Evolutionary conservation across 352 stramenopile genomes (phyloP).

Genomic region (Phytophthora foliorum): DNA sequence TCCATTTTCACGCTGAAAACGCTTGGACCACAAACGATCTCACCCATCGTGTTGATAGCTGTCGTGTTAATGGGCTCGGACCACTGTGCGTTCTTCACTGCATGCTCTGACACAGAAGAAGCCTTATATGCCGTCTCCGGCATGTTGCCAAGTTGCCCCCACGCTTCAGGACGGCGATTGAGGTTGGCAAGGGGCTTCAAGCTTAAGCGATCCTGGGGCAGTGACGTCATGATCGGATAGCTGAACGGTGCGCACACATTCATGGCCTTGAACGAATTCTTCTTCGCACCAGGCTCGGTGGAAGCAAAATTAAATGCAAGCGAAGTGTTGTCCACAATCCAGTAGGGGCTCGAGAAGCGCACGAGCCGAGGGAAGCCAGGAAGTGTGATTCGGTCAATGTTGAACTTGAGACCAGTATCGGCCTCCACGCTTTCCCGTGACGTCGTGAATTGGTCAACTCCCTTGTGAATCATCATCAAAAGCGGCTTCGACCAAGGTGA

Average conservation of each 20-base stretch:
- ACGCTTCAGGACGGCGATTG: slow-evolving; percentile 62
- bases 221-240: slow-evolving; percentile 68
- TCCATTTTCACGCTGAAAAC: slow-evolving; percentile 88
- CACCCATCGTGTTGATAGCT: slow-evolving; percentile 87
- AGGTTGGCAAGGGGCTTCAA: slow-evolving; percentile 66
- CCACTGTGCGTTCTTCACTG: slow-evolving; percentile 74
- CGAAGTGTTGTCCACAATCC: slow-evolving; percentile 88
- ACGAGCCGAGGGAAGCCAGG: slow-evolving; percentile 77
- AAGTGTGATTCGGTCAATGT: slow-evolving; percentile 78
- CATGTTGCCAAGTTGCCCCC: slow-evolving; percentile 66
- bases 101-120: slow-evolving; percentile 67
- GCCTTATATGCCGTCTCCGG: slow-evolving; percentile 55
- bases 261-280: slow-evolving; percentile 56
- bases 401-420: slow-evolving; percentile 66
- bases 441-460: slow-evolving; percentile 82
- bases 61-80: slow-evolving; percentile 87
- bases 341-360: slow-evolving; percentile 86
- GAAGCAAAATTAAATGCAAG: slow-evolving; percentile 74
- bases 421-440: slow-evolving; percentile 62
- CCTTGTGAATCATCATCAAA: slow-evolving; percentile 84
- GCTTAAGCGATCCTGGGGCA: slow-evolving; percentile 75
- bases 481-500: slow-evolving; percentile 87
- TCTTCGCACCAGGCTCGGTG: slow-evolving; percentile 61
- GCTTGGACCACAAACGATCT: slow-evolving; percentile 74
- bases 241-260: slow-evolving; percentile 56